phyloP scores from a whole-genome alignment of 495 filamentous ascomycete genomes.

The Penicillium odoratum region DNA sequence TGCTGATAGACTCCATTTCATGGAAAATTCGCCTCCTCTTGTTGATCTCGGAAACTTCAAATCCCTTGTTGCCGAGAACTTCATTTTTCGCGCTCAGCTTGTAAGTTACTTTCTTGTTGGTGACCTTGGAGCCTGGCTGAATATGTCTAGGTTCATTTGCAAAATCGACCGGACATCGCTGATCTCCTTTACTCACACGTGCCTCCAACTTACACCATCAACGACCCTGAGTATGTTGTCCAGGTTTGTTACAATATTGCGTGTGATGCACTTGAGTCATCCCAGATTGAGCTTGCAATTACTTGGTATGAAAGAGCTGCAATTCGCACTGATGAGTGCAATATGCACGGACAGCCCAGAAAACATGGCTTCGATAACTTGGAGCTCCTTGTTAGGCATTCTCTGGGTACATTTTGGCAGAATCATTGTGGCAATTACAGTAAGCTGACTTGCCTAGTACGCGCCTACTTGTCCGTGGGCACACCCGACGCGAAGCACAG shows the following conservation, averaged over 20 bases:
- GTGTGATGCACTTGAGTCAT: not conserved
- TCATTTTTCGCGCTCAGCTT: not conserved
- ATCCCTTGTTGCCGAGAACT: not conserved
- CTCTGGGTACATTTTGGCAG: not conserved
- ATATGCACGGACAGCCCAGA: not conserved
- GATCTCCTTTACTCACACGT: not conserved
- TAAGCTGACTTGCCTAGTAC: not conserved
- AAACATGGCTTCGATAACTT: not conserved
- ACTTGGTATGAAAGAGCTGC: not conserved
- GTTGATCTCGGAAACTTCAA: not conserved
- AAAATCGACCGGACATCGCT: not conserved
- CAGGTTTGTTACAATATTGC: not conserved
- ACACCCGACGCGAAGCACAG: not conserved
- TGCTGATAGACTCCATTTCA: not conserved
- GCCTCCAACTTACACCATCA: not conserved
- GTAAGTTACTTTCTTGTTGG: not conserved
- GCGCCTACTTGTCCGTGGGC: not conserved
- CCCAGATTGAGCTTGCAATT: not conserved
- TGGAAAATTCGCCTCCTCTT: not conserved
- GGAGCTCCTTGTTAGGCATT: not conserved
- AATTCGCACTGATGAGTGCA: not conserved
- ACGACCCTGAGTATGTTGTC: not conserved
- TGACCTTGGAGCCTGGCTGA: not conserved
- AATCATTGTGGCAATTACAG: not conserved
- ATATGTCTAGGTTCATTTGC: not conserved